phyloP scores from a whole-genome alignment of 169 alveolate species.

The Hepatocystis sp. region DNA sequence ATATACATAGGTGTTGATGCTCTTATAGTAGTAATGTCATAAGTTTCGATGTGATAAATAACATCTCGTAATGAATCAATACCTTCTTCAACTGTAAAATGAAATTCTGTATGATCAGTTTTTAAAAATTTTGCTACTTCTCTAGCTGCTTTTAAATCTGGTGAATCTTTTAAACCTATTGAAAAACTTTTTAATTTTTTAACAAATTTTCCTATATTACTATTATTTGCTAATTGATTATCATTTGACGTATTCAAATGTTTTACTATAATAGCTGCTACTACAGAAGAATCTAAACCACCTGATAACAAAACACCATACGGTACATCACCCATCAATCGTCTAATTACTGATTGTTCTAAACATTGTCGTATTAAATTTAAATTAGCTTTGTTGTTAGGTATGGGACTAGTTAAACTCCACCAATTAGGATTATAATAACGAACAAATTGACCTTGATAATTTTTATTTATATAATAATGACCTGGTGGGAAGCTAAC shows the following conservation, averaged over 20 bases:
- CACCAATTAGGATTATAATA: slow-evolving; percentile 62
- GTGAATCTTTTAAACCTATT: slow-evolving; percentile 50
- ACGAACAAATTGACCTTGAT: slow-evolving; percentile 52
- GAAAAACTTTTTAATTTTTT: slow-evolving; percentile 38
- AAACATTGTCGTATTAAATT: slow-evolving; percentile 47
- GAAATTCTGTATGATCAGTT: slow-evolving; percentile 87
- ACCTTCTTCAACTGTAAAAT: slow-evolving; percentile 87
- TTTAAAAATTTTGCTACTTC: slow-evolving; percentile 85
- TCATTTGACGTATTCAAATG: slow-evolving; percentile 15
- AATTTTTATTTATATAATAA: slow-evolving; percentile 21
- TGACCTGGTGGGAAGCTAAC: slow-evolving; percentile 69
- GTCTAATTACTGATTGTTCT: slow-evolving; percentile 59
- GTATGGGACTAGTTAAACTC: slow-evolving; percentile 27
- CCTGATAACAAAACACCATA: slow-evolving; percentile 91
- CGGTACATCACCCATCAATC: slow-evolving; percentile 90
- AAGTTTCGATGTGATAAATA: slow-evolving; percentile 90
- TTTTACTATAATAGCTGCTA: slow-evolving; percentile 86
- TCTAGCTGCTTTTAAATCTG: slow-evolving; percentile 67
- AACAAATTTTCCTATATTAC: too few relatives aligned
- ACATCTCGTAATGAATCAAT: slow-evolving; percentile 85
- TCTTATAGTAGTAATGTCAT: slow-evolving; percentile 90
- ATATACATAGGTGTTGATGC: slow-evolving; percentile 93
- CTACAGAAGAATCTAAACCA: slow-evolving; percentile 90
- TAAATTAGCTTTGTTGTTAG: slow-evolving; percentile 38
- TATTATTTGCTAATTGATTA: slow-evolving; percentile 13